Evolutionary conservation across 352 stramenopile genomes (phyloP), one percentile per base, ranked within the genome.

Genomic region (Phytophthora sojae): DNA sequence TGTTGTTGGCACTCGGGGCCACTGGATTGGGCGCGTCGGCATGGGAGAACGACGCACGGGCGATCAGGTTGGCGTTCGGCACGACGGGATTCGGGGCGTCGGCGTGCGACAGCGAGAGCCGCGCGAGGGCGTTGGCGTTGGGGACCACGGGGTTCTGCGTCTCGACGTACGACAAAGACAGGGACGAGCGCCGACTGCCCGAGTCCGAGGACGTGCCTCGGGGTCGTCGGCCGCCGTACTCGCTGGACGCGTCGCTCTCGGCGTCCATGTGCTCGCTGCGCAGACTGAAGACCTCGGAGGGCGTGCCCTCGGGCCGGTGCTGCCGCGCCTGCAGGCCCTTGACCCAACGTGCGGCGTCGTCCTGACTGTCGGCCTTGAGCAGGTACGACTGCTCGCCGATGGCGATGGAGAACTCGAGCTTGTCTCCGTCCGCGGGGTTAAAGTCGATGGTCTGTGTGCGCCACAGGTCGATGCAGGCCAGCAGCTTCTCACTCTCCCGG

Each of bases 401-500:
- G 51, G 84, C 77, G 76, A 96, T 93, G 35, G 82, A 93, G 69
- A 96, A 96, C 71, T 96, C 89, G 60, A 89, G 79, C 39, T 81
- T 80, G 47, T 88, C 70, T 1, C 61, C 59, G 74, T 96, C 87
- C 29, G 69, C 64, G 6, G 80, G 19, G 59, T 83, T 83, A 62
- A 93, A 77, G 42, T 90, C 85, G 69, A 96, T 96, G 66, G 82
- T 82, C 58, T 94, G 86, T 49, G 86, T 96, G 37, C 87, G 86
- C 89, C 89, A 96, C 60, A 96, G 67, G 63, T 96, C 89, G 71
- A 96, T 96, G 76, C 89, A 96, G 52, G 89, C 89, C 61, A 96
- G 66, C 45, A 96, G 65, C 74, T 95, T 96, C 62, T 96, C 88
- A 53, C 87, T 96, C 62, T 96, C 87, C 12, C 81, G 85, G 68